Percentiles rank a stretch among this genome's conserved stretches.
These are phyloP conservation scores for Pseudopediastrum boryanum DNA, from an alignment of 139 green algal species.

Conservation along the genomic window DNA sequence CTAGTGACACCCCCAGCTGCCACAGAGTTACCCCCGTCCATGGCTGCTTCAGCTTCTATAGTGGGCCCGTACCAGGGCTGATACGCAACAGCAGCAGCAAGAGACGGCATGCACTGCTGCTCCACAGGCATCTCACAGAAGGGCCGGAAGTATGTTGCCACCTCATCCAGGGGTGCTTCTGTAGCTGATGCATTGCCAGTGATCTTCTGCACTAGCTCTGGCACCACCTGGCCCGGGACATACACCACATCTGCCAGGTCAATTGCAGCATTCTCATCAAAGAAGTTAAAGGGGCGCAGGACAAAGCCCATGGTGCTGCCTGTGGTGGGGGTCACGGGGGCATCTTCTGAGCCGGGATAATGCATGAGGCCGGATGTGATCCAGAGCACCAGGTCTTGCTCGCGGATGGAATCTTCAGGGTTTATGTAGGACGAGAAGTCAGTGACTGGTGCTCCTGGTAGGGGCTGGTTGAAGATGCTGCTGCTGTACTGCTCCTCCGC, in stretches of 20 bases:
- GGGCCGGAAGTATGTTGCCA: too few species aligned
- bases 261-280: slow-evolving; percentile 26
- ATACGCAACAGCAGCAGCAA: not conserved
- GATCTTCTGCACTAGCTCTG: too few species aligned
- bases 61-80: not conserved
- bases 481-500: slow-evolving; percentile 4
- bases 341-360: slow-evolving; percentile 32
- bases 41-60: too few species aligned
- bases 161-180: too few species aligned
- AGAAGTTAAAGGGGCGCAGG: slow-evolving; percentile 36
- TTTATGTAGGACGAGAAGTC: slow-evolving; percentile 1
- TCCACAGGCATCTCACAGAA: not conserved
- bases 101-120: not conserved
- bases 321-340: slow-evolving; percentile 27
- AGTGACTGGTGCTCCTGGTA: slow-evolving; percentile 13
- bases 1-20: too few species aligned
- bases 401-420: slow-evolving; percentile 7
- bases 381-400: slow-evolving; percentile 40
- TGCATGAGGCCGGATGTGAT: slow-evolving; percentile 28
- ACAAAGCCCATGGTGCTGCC: slow-evolving; percentile 2
- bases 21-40: too few species aligned
- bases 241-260: slow-evolving; percentile 24
- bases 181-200: too few species aligned
- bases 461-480: slow-evolving; percentile 12
- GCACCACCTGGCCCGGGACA: slow-evolving; percentile 7